Conservation (phyloP, 805 yeast species). For the Lipomyces starkeyi region DNA sequence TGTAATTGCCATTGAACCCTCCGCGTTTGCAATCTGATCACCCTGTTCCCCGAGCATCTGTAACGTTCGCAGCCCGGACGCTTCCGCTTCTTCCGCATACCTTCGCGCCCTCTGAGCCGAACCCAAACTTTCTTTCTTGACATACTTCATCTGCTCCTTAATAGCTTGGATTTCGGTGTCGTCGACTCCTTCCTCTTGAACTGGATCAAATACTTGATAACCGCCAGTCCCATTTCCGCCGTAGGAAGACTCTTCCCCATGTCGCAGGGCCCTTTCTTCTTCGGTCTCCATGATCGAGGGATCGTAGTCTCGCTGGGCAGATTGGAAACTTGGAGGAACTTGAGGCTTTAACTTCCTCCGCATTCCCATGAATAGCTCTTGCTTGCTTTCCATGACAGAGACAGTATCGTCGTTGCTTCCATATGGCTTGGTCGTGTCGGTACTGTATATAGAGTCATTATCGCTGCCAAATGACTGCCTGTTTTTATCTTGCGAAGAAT, state of each 20-base stretch:
- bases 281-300: conserved; percentile 39
- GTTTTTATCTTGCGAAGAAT: conserved; percentile 9
- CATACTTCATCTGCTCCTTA: conserved; percentile 79
- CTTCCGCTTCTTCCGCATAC: conserved; percentile 74
- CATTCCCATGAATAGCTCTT: conserved; percentile 2
- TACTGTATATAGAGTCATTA: background rate
- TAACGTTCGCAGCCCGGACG: conserved; percentile 76
- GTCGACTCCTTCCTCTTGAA: conserved; percentile 49
- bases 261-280: conserved; percentile 27
- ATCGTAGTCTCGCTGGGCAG: conserved; percentile 24
- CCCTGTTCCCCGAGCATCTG: conserved; percentile 96
- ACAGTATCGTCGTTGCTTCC: background rate
- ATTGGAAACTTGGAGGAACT: background rate
- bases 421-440: background rate
- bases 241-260: conserved; percentile 1
- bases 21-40: conserved; percentile 80
- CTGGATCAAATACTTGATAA: conserved; percentile 11
- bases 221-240: conserved; percentile 15
- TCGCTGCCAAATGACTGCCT: background rate
- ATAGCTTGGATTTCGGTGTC: conserved; percentile 90
- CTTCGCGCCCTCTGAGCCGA: conserved; percentile 83
- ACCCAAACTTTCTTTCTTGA: conserved; percentile 84
- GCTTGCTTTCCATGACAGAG: background rate
- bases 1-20: conserved; percentile 74
- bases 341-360: conserved; percentile 2